phyloP scores from a whole-genome alignment of 139 green algal species.

The Tetradesmus lagerheimii region DNA sequence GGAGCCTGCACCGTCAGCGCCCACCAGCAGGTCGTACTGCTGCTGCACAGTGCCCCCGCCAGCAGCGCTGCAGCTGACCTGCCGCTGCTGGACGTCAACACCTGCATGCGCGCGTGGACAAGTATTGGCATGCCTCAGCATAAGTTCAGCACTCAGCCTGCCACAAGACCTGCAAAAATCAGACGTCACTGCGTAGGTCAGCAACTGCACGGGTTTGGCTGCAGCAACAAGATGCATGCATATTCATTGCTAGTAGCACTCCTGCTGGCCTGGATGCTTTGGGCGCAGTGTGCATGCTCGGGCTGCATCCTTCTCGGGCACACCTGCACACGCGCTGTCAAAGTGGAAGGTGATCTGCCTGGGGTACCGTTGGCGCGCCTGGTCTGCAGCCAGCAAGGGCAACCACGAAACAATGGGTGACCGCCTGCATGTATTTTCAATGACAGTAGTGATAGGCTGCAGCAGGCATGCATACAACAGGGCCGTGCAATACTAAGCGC shows the following conservation, averaged over 20 bases:
- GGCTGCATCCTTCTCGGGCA: neutral
- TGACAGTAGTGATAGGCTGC: too few species aligned
- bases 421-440: too few species aligned
- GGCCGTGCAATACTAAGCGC: too few species aligned
- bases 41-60: neutral
- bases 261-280: too few species aligned
- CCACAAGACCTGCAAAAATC: neutral
- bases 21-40: constrained; percentile 68
- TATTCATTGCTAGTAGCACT: too few species aligned
- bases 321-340: constrained; percentile 21
- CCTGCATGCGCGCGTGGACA: neutral
- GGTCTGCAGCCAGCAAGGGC: neutral
- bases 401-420: too few species aligned
- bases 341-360: constrained; percentile 65
- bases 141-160: neutral
- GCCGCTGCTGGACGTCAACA: constrained; percentile 39
- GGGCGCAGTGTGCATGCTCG: neutral
- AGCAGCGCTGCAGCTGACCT: neutral
- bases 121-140: neutral
- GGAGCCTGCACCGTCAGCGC: constrained; percentile 62
- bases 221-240: too few species aligned
- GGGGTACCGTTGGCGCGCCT: constrained; percentile 39
- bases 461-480: too few species aligned
- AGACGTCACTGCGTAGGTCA: too few species aligned
- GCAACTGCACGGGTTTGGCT: too few species aligned